Base-by-base conservation (phyloP, 2,329 filamentous ascomycete genomes). In the Fusarium circinatum region DNA sequence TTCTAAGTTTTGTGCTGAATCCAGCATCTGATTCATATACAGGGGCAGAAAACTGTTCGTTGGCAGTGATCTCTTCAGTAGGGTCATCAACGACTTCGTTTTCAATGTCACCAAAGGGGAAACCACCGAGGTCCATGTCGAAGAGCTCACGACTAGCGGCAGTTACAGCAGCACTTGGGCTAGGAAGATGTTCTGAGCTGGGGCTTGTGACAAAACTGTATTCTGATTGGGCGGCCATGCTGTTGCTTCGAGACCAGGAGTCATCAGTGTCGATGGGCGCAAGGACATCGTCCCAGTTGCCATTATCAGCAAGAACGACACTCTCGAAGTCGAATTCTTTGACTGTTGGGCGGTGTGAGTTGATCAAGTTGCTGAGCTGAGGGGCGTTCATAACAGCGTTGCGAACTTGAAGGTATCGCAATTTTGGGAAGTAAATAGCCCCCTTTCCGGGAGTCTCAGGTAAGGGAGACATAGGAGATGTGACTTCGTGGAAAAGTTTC, bases 231-330 rank as follows among this genome's bases (percentile, higher is more conserved):
- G 76, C 71, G 41, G 73, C 51, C 42, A 77, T 42, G 54, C 78
- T 81, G 68, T 78, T 81, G 51, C 78, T 78, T 28, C 76, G 70
- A 32, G 79, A 81, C 82, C 82, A 84, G n/a, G 75, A 83, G 71
- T 80, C 85, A 77, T 79, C 84, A 71, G 77, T 83, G 71, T 85
- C 80, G 64, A 97, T 84, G 4, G 93, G 92, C 44, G 90, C 89
- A n/a, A 97, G 87, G 1, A 94, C 94, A 36, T 95, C 92, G 66
- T 96, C 92, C 94, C 94, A 97, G 65, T 86, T 92, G 34, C 93
- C 94, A 39, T 85, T 85, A 68, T 89, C 87, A 57, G 90, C 87
- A 48, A 97, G 87, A 36, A 88, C 86, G 24, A 95, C 91, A 71
- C 93, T 91, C 79, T 95, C 91, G 80, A 97, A 94, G 80, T 94